Evolutionary conservation across 225 moss, liverwort and hornwort species (phyloP), one percentile per base, ranked within the genome.

Genomic region (Takakia lepidozioides): DNA sequence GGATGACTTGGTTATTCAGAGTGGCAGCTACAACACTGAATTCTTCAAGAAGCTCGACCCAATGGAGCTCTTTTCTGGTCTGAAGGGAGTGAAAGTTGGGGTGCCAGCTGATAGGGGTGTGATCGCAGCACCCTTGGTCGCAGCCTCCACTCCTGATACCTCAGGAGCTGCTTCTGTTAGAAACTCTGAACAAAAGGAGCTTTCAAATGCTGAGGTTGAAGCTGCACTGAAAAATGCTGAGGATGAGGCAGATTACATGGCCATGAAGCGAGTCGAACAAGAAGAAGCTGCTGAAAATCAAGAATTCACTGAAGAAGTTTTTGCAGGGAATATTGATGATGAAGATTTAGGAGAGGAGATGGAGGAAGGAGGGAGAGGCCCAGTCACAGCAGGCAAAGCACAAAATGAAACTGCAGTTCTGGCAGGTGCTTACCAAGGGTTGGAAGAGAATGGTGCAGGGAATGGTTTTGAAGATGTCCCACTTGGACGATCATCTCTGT

Each of bases 191-290:
- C 25, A 46, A 36, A 83, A 84, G 42, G 84, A 81, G 49, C 62
- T 87, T n/a, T 95, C 95, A 43, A 90, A 52, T 54, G 90, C 95
- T 8, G 95, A 95, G 21, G 95, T 95, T 27, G 95, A 95, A 56
- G 95, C 90, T 15, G 95, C 95, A 16, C 65, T 95, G 60, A 90
- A 63, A 61, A 89, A 85, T 53, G 95, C 90, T 6, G 95, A 95
- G 46, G 95, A 95, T 51, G 95, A 95, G 77, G 95, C 95, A 34
- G 95, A 95, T 73, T 95, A 87, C 61, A 95, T 95, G 95, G 95
- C 95, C 27, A 95, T 95, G 95, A 95, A 95, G 38, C 82, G 80
- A 38, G 95, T 87, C 39, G 95, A 95, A 71, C 87, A 95, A 73
- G 95, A 95, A 46, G 86, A 89, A 64, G 95, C 86, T 29, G 95